A percentile compares a stretch with the other conserved stretches of the same genome.
These are phyloP conservation scores for Colletotrichum sp. DNA, from an alignment of 2,329 filamentous ascomycete species.

Conservation along the genomic window DNA sequence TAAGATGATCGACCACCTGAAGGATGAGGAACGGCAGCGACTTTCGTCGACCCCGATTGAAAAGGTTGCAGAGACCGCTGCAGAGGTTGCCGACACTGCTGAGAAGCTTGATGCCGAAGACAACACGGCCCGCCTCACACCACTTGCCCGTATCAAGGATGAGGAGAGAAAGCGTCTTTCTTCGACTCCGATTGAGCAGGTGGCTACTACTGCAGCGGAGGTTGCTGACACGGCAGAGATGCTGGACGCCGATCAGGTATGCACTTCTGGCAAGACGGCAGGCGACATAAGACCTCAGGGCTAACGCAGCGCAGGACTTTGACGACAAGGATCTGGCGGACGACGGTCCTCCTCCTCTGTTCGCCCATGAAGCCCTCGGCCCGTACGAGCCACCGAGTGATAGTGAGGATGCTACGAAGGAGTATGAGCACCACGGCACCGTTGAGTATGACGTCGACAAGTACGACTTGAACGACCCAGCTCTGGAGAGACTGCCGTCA, in stretches of 20 bases:
- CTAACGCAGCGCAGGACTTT: neutral
- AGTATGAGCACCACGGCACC: constrained; percentile 8
- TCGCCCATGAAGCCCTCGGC: constrained; percentile 52
- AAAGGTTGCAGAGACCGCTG: constrained; percentile 45
- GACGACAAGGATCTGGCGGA: constrained; percentile 19
- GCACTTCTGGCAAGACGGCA: neutral
- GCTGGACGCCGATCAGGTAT: constrained; percentile 33
- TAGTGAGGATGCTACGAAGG: constrained; percentile 26
- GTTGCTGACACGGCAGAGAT: constrained; percentile 47
- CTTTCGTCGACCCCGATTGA: constrained; percentile 42
- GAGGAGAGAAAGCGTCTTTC: constrained; percentile 38
- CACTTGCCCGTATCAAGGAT: constrained; percentile 12
- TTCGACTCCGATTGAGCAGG: constrained; percentile 43
- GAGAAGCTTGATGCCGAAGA: constrained; percentile 36
- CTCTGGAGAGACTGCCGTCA: constrained; percentile 53
- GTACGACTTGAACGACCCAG: constrained; percentile 51
- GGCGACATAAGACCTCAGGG: too few species aligned
- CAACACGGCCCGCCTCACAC: neutral
- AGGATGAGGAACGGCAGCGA: constrained; percentile 33
- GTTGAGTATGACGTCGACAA: constrained; percentile 27
- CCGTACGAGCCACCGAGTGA: constrained; percentile 41
- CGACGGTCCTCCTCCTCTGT: constrained; percentile 42
- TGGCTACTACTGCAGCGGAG: constrained; percentile 48
- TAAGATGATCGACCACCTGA: neutral
- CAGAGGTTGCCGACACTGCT: constrained; percentile 49